phyloP scores from a whole-genome alignment of 2,329 filamentous ascomycete species.

The Alternaria postmessia region DNA sequence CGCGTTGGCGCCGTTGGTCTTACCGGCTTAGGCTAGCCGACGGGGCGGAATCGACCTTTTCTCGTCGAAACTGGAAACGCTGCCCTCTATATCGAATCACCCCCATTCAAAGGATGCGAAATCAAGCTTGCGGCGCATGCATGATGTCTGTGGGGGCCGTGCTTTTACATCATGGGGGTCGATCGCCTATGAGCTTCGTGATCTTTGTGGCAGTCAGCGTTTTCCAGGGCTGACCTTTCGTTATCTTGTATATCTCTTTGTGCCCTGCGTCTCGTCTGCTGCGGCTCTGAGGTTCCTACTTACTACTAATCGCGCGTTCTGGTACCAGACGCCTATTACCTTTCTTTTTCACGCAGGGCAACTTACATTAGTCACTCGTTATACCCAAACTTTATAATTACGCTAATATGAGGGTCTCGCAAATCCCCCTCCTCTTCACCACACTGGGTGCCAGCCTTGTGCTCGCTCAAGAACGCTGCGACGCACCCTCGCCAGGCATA shows the following conservation, averaged over 20 bases:
- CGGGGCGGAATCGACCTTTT: neutral
- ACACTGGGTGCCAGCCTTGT: slow-evolving; percentile 19
- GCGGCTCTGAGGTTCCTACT: neutral
- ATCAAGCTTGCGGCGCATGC: slow-evolving; percentile 1
- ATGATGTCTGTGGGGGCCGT: neutral
- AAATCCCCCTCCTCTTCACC: slow-evolving; percentile 15
- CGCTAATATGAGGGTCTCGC: slow-evolving; percentile 23
- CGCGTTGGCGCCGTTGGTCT: slow-evolving; percentile 18
- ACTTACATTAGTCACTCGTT: slow-evolving; percentile 12
- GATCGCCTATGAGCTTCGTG: neutral
- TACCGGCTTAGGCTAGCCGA: slow-evolving; percentile 12
- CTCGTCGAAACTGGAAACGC: neutral
- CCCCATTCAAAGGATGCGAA: neutral
- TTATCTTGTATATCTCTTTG: neutral
- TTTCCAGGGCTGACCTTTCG: neutral
- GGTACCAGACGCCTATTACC: neutral
- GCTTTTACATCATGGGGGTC: neutral
- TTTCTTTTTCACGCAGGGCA: neutral
- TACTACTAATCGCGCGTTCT: neutral
- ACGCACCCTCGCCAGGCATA: slow-evolving; percentile 28
- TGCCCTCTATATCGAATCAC: neutral
- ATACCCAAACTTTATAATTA: neutral
- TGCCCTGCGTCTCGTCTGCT: neutral
- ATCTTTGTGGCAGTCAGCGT: neutral
- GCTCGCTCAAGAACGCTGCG: slow-evolving; percentile 34